These are phyloP conservation scores for Rhizopogon salebrosus DNA, from an alignment of 768 basidiomycete species.

Conservation along the genomic window DNA sequence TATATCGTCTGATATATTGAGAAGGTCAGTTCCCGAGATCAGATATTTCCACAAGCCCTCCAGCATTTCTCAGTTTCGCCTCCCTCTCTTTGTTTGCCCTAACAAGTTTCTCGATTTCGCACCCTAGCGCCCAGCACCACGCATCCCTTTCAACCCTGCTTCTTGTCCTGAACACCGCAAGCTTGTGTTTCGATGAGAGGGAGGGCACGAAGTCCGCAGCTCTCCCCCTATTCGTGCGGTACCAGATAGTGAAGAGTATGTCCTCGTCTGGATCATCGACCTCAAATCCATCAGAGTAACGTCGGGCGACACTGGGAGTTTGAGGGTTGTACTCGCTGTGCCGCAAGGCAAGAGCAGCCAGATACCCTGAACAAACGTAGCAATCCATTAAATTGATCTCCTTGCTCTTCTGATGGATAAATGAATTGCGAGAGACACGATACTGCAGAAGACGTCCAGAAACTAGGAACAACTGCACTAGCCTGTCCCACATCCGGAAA, in stretches of 20 bases:
- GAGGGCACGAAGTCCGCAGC: constrained; percentile 34
- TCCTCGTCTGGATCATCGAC: constrained; percentile 86
- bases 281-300: constrained; percentile 89
- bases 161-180: constrained; percentile 65
- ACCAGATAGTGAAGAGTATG: constrained; percentile 79
- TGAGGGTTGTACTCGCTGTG: constrained; percentile 59
- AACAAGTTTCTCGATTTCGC: constrained; percentile 80
- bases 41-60: constrained; percentile 41
- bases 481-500: constrained; percentile 32
- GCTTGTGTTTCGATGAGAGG: constrained; percentile 53
- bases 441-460: constrained; percentile 72
- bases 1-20: background rate
- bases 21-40: background rate
- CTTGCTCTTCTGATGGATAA: constrained; percentile 51
- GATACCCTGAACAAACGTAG: constrained; percentile 84
- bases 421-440: constrained; percentile 51
- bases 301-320: constrained; percentile 49
- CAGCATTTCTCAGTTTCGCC: constrained; percentile 56
- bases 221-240: constrained; percentile 35
- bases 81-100: constrained; percentile 62
- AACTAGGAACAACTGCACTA: constrained; percentile 69
- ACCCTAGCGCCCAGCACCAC: constrained; percentile 93
- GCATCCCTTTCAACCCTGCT: constrained; percentile 86
- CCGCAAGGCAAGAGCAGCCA: constrained; percentile 64
- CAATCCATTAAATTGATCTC: constrained; percentile 64